Percentiles rank a stretch among this genome's conserved stretches.
These are phyloP conservation scores for Kokia cookei DNA, from an alignment of 441 rosid species.

Conservation along the genomic window DNA sequence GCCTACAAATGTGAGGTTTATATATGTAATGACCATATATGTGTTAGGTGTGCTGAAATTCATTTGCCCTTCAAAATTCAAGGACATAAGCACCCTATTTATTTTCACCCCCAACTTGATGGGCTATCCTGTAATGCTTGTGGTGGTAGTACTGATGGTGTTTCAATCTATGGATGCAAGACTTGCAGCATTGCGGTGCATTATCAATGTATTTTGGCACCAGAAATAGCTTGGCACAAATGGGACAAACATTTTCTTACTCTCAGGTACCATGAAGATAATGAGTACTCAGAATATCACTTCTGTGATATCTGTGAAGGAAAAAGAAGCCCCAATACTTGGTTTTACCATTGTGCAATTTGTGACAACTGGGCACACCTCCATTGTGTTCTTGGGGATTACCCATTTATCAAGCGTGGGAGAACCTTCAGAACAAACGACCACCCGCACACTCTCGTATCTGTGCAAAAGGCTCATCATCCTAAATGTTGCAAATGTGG, in stretches of 20 bases:
- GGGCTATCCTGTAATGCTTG: background rate
- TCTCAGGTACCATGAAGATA: background rate
- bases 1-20: background rate
- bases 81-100: background rate
- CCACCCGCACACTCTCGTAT: background rate
- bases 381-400: constrained; percentile 3
- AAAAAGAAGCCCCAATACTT: background rate
- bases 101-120: accelerated
- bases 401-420: constrained; percentile 1
- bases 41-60: background rate
- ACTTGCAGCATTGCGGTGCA: background rate
- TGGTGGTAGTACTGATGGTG: accelerated
- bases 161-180: background rate
- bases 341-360: background rate
- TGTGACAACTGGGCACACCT: constrained; percentile 12
- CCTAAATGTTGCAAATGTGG: background rate
- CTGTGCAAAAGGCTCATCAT: background rate
- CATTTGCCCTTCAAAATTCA: background rate
- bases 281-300: background rate
- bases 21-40: accelerated
- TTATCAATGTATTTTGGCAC: background rate
- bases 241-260: background rate
- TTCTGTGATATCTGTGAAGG: background rate
- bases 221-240: background rate
- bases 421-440: background rate